phyloP scores from a whole-genome alignment of 1,284 basidiomycete genomes.

The Apiotrichum gracile region DNA sequence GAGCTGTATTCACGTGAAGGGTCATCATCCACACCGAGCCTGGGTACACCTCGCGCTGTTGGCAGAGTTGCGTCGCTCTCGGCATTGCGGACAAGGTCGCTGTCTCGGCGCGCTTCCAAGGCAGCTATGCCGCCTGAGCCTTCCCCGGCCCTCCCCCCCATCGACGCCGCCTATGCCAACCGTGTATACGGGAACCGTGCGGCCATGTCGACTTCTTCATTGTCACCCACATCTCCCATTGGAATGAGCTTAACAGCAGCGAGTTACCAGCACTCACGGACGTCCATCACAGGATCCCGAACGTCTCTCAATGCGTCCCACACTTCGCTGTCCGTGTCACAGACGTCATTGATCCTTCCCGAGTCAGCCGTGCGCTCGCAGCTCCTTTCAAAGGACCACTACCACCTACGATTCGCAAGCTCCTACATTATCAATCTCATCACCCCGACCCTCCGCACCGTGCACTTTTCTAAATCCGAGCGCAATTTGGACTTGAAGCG shows the following conservation, averaged over 20 bases:
- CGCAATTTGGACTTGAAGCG: slow-evolving; percentile 40
- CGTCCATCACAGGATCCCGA: slow-evolving; percentile 2
- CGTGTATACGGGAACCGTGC: background rate
- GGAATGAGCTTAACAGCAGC: slow-evolving; percentile 8
- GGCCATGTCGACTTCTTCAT: background rate
- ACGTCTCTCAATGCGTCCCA: slow-evolving; percentile 5
- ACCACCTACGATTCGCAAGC: slow-evolving; percentile 36
- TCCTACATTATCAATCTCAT: slow-evolving; percentile 38
- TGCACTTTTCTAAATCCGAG: slow-evolving; percentile 23
- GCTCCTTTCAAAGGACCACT: slow-evolving; percentile 37
- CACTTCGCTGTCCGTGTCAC: slow-evolving; percentile 12
- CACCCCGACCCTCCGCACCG: slow-evolving; percentile 27
- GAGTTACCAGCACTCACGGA: slow-evolving; percentile 1
- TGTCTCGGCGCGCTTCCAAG: background rate
- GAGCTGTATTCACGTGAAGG: background rate
- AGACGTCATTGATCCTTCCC: slow-evolving; percentile 13
- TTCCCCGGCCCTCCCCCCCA: background rate
- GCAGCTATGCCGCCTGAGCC: too few species aligned
- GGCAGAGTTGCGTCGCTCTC: background rate
- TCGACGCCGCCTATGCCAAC: background rate
- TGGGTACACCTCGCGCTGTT: background rate
- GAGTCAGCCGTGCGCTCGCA: slow-evolving; percentile 4
- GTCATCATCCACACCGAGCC: background rate
- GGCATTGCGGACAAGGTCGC: background rate
- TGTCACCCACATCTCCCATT: slow-evolving; percentile 1